A percentile compares a stretch with the other conserved stretches of the same genome.
These are phyloP conservation scores for Fusarium paranaense DNA, from an alignment of 2,329 filamentous ascomycete species.

Conservation along the genomic window DNA sequence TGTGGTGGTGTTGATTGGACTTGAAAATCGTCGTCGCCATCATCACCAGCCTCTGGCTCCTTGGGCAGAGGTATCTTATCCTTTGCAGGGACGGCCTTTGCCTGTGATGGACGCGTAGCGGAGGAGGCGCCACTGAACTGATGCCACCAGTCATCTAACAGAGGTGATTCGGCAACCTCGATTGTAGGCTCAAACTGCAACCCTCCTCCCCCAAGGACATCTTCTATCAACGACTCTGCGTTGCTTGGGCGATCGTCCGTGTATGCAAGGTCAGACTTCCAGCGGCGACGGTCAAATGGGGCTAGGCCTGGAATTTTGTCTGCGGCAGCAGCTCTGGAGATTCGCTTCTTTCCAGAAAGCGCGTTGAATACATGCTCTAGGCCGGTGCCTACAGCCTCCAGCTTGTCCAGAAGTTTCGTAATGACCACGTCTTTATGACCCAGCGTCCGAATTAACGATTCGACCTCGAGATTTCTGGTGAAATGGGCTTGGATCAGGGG, in stretches of 20 bases:
- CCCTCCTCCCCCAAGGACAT: constrained; percentile 54
- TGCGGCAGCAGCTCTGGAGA: constrained; percentile 58
- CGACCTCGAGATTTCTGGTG: constrained; percentile 53
- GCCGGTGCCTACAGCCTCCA: constrained; percentile 63
- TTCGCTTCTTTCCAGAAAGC: constrained; percentile 61
- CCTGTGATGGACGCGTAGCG: constrained; percentile 31
- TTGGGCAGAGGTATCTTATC: constrained; percentile 23
- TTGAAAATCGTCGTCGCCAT: constrained; percentile 64
- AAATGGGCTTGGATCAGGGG: constrained; percentile 63
- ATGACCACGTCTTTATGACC: constrained; percentile 65
- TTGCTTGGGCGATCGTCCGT: constrained; percentile 45
- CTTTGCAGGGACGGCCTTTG: constrained; percentile 12
- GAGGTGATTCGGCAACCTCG: constrained; percentile 48
- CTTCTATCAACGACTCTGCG: constrained; percentile 52
- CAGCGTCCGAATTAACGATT: constrained; percentile 57
- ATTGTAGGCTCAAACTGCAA: constrained; percentile 47
- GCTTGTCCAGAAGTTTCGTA: constrained; percentile 63
- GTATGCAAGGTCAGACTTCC: constrained; percentile 48
- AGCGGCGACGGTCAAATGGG: constrained; percentile 57
- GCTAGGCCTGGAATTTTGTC: constrained; percentile 64
- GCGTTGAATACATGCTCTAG: constrained; percentile 66
- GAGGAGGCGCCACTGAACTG: constrained; percentile 51
- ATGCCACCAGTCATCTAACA: constrained; percentile 63
- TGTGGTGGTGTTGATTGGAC: constrained; percentile 61
- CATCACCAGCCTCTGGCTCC: constrained; percentile 42